A percentile compares a stretch with the other conserved stretches of the same genome.
phyloP scores from a whole-genome alignment of 2,329 filamentous ascomycete species.

The Penicillium sp. region DNA sequence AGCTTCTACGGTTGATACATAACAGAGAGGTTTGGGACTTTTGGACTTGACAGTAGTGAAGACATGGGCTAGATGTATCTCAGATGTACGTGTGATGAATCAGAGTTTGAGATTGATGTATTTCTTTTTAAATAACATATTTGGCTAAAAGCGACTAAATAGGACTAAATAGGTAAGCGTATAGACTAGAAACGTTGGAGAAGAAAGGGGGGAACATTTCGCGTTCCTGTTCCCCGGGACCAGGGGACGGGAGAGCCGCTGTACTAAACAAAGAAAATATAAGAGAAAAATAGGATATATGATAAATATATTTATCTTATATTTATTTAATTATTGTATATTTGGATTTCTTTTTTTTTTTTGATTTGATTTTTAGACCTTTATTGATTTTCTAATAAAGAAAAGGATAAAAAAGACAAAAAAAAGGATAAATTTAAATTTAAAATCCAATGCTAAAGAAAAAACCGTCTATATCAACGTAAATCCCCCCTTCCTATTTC shows the following conservation, averaged over 20 bases:
- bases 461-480: conserved; percentile 33
- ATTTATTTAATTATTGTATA: conserved; percentile 1
- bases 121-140: too few relatives aligned
- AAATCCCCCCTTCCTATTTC: conserved; percentile 19
- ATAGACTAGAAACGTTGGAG: conserved; percentile 18
- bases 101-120: not conserved
- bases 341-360: conserved; percentile 4
- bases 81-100: conserved; percentile 23
- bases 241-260: conserved; percentile 34
- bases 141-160: not conserved
- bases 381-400: conserved; percentile 2
- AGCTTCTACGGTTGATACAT: conserved; percentile 12
- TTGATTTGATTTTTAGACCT: not conserved
- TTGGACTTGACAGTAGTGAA: conserved; percentile 1
- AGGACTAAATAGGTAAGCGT: not conserved
- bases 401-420: not conserved
- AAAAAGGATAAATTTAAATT: not conserved
- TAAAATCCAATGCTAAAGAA: conserved; percentile 10
- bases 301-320: not conserved
- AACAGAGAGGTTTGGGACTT: conserved; percentile 13
- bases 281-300: not conserved
- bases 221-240: conserved; percentile 34
- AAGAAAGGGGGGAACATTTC: conserved; percentile 30
- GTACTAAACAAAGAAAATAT: conserved; percentile 27
- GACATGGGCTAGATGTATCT: conserved; percentile 15